phyloP scores from a whole-genome alignment of 352 stramenopile genomes.

The Pythium monospermum region DNA sequence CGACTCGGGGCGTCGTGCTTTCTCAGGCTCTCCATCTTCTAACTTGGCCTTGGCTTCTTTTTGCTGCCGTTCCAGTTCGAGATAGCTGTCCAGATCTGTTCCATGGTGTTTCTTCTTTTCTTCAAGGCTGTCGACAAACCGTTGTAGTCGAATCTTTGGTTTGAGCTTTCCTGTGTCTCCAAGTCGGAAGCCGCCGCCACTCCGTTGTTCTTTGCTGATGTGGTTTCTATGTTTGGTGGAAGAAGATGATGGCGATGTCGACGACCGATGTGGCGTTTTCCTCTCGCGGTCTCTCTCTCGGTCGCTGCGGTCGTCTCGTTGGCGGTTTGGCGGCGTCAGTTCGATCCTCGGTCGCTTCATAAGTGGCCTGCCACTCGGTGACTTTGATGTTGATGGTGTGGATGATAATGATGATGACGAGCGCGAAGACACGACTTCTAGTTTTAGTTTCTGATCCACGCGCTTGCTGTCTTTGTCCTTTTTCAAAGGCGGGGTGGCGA shows the following conservation, averaged over 20 bases:
- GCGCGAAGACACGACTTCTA: too few relatives aligned
- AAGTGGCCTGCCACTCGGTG: background rate
- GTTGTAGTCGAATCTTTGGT: slow-evolving; percentile 5
- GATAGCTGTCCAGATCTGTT: slow-evolving; percentile 8
- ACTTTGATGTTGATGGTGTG: background rate
- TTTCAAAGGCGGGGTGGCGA: slow-evolving; percentile 12
- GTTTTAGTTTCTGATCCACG: too few relatives aligned
- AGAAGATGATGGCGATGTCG: background rate
- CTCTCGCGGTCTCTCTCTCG: background rate
- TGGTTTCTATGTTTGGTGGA: background rate
- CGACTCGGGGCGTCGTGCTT: background rate
- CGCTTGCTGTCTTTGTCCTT: background rate
- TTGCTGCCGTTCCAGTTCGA: background rate
- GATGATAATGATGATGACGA: too few relatives aligned
- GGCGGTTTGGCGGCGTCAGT: slow-evolving; percentile 18
- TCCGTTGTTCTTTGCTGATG: background rate
- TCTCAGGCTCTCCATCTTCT: too few relatives aligned
- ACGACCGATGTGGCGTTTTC: background rate
- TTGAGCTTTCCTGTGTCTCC: too few relatives aligned
- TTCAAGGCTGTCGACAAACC: slow-evolving; percentile 7
- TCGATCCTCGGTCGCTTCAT: slow-evolving; percentile 18
- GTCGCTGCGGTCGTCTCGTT: background rate
- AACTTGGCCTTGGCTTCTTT: background rate
- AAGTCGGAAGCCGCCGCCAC: too few relatives aligned
- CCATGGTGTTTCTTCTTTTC: slow-evolving; percentile 3